Evolutionary conservation across 306 rosid genomes (phyloP), one percentile per base, ranked within the genome.

Genomic region (Citrullus amarus): DNA sequence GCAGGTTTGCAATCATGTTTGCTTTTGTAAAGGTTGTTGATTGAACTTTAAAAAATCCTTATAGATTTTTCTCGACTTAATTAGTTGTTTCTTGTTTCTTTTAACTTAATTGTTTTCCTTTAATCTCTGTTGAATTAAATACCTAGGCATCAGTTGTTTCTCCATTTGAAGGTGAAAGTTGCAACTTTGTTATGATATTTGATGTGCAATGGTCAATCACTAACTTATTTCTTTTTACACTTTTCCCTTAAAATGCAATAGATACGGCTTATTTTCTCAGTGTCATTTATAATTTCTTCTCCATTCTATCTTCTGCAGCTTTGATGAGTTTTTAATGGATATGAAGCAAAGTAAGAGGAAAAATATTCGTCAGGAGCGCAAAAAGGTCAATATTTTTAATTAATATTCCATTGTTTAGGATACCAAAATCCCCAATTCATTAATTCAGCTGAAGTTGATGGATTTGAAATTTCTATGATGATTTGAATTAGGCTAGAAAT

Each of bases 291-390:
- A 12, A 25, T 46, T 48, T 79, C 6, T 50, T 79, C 69, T n/a
- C 58, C 28, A 13, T 10, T 30, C 60, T 79, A 75, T 14, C 82
- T 67, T 76, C 67, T 79, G 79, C 91, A 91, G 98, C 84, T 94
- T 94, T 85, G 92, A 94, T 75, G 96, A 94, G 71, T 94, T 94
- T 83, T 86, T 94, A 88, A 90, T 92, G 95, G 98, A 94, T 88
- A 84, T 94, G 96, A 94, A 90, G 90, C 97, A 92, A 82, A 92
- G 88, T 81, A 94, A 94, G 82, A 89, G 98, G 84, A 92, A 94
- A 92, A 92, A 89, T 85, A 94, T 94, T 68, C 96, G 98, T 46
- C 97, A 92, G 84, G 98, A 94, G 84, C 91, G 98, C 80, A 92
- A 94, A 82, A 94, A 92, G 96, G 98, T 93, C 73, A 57, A 84